Base-by-base conservation (phyloP, 305 asterid genomes). In the Nicotiana rustica region DNA sequence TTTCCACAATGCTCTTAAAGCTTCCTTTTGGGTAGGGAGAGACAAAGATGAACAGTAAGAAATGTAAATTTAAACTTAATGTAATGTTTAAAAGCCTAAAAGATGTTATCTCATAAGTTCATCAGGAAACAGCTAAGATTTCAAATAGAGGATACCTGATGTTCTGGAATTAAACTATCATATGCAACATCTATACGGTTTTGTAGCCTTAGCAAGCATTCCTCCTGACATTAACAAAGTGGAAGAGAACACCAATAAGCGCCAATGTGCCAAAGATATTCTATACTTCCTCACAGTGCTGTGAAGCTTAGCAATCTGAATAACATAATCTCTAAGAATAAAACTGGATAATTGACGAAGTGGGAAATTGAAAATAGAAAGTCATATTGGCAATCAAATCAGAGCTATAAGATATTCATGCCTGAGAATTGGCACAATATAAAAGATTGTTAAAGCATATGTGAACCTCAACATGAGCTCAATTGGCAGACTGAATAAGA, bases 1-100 rank as follows among this genome's bases (percentile, higher is more conserved):
- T 88, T 85, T 61, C 99, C 99, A 96, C 83, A 94, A 85, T 73
- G 95, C 92, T 89, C 85, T 86, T 78, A 96, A 87, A 79, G 99
- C 92, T 89, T 92, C 98, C 99, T 96, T 66, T 66, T 47, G 38
- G 41, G 49, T 12, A 73, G 21, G 14, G 41, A 47, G 84, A 47
- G 65, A 25, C 13, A 12, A 66, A 52, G 70, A 83, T 36, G 77
- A 82, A 82, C 84, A 83, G 82, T 57, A 80, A 25, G 81, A 81
- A 41, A 59, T 18, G 67, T 68, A 73, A 47, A 21, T 47, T n/a
- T 49, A 47, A 73, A 62, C 62, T 73, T 47, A 47, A 73, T 47
- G 79, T 36, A 73, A 73, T 25, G 19, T 21, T 47, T 73, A 47
- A 47, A 71, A 47, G 29, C 62, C 79, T 6, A 13, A 47, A 73